Evolutionary conservation across 139 green algal genomes (phyloP).

Genomic region (Picochlorum sp.): DNA sequence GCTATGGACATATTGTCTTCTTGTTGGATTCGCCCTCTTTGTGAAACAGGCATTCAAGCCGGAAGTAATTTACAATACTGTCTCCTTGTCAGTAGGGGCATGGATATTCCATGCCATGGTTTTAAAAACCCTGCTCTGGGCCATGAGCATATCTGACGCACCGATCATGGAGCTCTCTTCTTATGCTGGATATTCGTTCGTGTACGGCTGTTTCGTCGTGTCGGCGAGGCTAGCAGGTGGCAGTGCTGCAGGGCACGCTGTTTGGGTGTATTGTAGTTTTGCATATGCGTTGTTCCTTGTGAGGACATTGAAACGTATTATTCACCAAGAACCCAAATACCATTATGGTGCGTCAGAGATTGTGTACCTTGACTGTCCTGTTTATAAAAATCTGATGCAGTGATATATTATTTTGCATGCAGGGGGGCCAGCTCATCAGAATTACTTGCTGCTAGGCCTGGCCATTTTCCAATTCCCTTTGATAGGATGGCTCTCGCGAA

Average conservation of each 20-base stretch:
- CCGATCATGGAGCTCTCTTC: constrained; percentile 73
- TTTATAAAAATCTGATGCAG: background rate
- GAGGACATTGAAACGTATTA: constrained; percentile 83
- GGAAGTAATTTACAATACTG: constrained; percentile 56
- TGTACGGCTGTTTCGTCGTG: constrained; percentile 38
- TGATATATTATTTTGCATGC: constrained; percentile 27
- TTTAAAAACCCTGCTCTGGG: constrained; percentile 45
- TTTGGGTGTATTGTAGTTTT: constrained; percentile 65
- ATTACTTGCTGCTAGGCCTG: constrained; percentile 80
- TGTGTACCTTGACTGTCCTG: background rate
- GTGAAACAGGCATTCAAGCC: constrained; percentile 46
- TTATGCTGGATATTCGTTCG: constrained; percentile 81
- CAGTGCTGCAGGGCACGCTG: constrained; percentile 46
- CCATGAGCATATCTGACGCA: constrained; percentile 57
- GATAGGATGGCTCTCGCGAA: constrained; percentile 42
- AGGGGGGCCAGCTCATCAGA: constrained; percentile 53
- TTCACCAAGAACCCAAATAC: constrained; percentile 69
- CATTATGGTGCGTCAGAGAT: constrained; percentile 33
- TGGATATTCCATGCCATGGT: constrained; percentile 66
- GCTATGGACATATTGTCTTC: constrained; percentile 73
- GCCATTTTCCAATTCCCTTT: constrained; percentile 77
- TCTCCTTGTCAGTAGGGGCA: constrained; percentile 44
- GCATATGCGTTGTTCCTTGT: constrained; percentile 84
- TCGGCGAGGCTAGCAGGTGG: constrained; percentile 10
- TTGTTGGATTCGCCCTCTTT: constrained; percentile 38